phyloP scores from a whole-genome alignment of 768 basidiomycete genomes.

The Termitomyces sp. region DNA sequence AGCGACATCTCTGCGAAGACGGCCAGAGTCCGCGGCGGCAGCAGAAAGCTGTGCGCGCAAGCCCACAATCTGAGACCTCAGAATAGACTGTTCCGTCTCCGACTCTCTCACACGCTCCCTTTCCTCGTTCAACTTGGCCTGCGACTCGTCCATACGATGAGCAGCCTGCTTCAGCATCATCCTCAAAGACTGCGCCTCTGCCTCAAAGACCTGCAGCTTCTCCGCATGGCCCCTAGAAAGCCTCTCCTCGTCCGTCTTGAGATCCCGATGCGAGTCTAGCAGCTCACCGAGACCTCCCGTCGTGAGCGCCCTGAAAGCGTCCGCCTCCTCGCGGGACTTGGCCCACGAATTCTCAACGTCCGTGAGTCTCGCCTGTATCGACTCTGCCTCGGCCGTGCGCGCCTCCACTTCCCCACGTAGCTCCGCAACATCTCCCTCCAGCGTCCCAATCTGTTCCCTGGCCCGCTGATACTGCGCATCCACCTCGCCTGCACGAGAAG shows the following conservation, averaged over 20 bases:
- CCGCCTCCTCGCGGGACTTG: slow-evolving; percentile 90
- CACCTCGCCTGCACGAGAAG: slow-evolving; percentile 73
- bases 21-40: slow-evolving; percentile 63
- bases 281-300: slow-evolving; percentile 83
- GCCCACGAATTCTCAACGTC: slow-evolving; percentile 91
- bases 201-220: slow-evolving; percentile 75
- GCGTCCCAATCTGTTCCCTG: slow-evolving; percentile 57
- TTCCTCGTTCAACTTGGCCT: slow-evolving; percentile 61
- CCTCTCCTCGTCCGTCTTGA: slow-evolving; percentile 81
- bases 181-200: slow-evolving; percentile 69
- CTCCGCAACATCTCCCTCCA: slow-evolving; percentile 77
- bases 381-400: slow-evolving; percentile 67
- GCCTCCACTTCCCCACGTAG: slow-evolving; percentile 78
- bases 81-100: slow-evolving; percentile 54
- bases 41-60: slow-evolving; percentile 69
- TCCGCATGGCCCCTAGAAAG: slow-evolving; percentile 71
- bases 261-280: slow-evolving; percentile 81
- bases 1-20: slow-evolving; percentile 62
- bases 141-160: slow-evolving; percentile 64
- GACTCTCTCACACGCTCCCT: slow-evolving; percentile 56
- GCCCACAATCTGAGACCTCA: slow-evolving; percentile 70
- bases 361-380: slow-evolving; percentile 54
- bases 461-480: slow-evolving; percentile 69
- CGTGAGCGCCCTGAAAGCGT: slow-evolving; percentile 80
- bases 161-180: slow-evolving; percentile 75